Evolutionary conservation across 1,284 basidiomycete species (phyloP).

Genomic region (Erythrobasidium hasegawianum): DNA sequence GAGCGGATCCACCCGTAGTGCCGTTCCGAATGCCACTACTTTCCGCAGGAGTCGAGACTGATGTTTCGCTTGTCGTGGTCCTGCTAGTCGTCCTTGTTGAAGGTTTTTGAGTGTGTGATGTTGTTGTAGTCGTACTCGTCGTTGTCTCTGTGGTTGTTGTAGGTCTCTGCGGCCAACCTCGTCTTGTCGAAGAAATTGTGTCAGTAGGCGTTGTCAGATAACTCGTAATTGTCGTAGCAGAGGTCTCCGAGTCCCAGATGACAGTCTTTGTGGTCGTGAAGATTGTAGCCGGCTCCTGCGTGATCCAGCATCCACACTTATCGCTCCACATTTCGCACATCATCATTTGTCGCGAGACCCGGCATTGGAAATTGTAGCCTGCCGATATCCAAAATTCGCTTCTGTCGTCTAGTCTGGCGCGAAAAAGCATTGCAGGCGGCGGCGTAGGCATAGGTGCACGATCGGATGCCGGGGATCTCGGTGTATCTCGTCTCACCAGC

Average conservation of each 20-base stretch:
- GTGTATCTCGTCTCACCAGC: too few relatives aligned
- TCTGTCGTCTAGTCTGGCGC: not conserved
- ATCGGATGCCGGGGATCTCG: not conserved
- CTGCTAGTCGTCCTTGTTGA: too few relatives aligned
- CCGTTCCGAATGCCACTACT: not conserved
- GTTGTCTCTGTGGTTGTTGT: not conserved
- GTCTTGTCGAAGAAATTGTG: not conserved
- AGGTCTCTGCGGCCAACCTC: not conserved
- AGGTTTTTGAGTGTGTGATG: too few relatives aligned
- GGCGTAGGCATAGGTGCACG: not conserved
- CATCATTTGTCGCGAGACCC: not conserved
- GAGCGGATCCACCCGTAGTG: not conserved
- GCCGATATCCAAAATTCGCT: conserved; percentile 2
- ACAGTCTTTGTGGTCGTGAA: not conserved
- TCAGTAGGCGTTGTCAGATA: not conserved
- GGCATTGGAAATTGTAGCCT: conserved; percentile 4
- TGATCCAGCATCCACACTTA: not conserved
- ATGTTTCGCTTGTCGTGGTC: not conserved
- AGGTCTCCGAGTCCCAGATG: not conserved
- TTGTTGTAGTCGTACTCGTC: not conserved
- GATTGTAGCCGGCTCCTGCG: not conserved
- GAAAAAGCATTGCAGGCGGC: not conserved
- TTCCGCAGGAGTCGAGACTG: not conserved
- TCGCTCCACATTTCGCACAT: conserved; percentile 3
- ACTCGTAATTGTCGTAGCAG: not conserved